Base-by-base conservation (phyloP, 352 stramenopile genomes). In the Pythium utonaiense region DNA sequence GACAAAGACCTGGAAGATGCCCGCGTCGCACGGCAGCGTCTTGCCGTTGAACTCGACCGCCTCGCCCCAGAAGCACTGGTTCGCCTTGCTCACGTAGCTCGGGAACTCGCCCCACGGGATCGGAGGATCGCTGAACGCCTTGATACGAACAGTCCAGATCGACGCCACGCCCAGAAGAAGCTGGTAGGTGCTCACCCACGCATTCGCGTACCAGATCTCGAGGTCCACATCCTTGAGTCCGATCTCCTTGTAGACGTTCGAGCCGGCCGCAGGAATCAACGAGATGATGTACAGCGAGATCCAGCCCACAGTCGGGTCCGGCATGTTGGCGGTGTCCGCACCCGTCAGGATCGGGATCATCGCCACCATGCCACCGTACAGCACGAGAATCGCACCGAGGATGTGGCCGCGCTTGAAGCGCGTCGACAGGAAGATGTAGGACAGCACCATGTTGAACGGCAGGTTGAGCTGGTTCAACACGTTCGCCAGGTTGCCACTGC, bases 171-270 rank as follows among this genome's bases (percentile, higher is more conserved):
- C 86, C 19, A 90, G 78, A 30, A 92, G 25, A 2, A 96, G 67
- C 66, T 96, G 86, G 67, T 93, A 96, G 51, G 88, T 77, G 65
- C 76, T 89, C 53, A 94, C 86, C 83, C 82, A 93, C 38, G 86
- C 86, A 55, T 93, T 94, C 33, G 83, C 77, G 66, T 93, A 96
- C 83, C 83, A 96, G 52, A 94, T 91, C 62, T 96, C 86, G 28
- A 96, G 64, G 50, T 94, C 84, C 62, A 91, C 81, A 64, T 89
- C 83, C 61, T 96, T 96, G 19, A 96, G 70, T 13, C 80, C 86
- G 50, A 96, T 91, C 62, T 96, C 86, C 66, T 96, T 96, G 77
- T 94, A 95, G 24, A 92, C 85, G 34, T 96, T 96, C 27, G 83
- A 92, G 5, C 71, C 71, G 1, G 86, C 86, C 0, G 80, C 66